Percentiles rank a stretch among this genome's conserved stretches.
These are phyloP conservation scores for Aleurites moluccanus DNA, from an alignment of 441 rosid species.

Conservation along the genomic window DNA sequence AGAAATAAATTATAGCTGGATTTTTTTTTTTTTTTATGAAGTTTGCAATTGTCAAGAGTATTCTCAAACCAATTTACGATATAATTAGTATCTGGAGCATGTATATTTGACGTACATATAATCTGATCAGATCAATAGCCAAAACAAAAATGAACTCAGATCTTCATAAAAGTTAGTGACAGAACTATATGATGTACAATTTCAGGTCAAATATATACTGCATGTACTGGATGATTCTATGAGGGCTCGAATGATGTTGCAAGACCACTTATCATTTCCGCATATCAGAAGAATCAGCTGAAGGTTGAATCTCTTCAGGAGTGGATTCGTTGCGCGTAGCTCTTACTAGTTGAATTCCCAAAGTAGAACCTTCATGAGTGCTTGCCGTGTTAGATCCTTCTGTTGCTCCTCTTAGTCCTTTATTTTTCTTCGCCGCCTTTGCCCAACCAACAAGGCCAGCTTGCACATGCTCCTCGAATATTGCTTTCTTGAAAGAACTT, in stretches of 20 bases:
- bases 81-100: no score
- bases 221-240: background rate
- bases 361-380: constrained; percentile 20
- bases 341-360: constrained; percentile 35
- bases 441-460: constrained; percentile 63
- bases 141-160: no score
- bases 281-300: constrained; percentile 15
- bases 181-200: no score
- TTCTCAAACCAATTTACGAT: no score
- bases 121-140: no score
- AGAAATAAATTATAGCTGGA: no score
- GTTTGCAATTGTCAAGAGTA: no score
- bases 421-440: constrained; percentile 45
- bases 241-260: background rate
- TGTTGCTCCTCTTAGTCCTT: constrained; percentile 34
- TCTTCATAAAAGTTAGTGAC: no score
- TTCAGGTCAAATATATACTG: background rate
- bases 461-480: constrained; percentile 71
- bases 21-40: no score
- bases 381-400: constrained; percentile 26
- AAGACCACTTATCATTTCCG: constrained; percentile 7
- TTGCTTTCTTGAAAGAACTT: constrained; percentile 63
- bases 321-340: constrained; percentile 23
- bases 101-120: no score
- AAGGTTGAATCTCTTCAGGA: constrained; percentile 29